A percentile compares a stretch with the other conserved stretches of the same genome.
Conservation (phyloP, 1,139 yeast species). For the Protomyces pachydermus region DNA sequence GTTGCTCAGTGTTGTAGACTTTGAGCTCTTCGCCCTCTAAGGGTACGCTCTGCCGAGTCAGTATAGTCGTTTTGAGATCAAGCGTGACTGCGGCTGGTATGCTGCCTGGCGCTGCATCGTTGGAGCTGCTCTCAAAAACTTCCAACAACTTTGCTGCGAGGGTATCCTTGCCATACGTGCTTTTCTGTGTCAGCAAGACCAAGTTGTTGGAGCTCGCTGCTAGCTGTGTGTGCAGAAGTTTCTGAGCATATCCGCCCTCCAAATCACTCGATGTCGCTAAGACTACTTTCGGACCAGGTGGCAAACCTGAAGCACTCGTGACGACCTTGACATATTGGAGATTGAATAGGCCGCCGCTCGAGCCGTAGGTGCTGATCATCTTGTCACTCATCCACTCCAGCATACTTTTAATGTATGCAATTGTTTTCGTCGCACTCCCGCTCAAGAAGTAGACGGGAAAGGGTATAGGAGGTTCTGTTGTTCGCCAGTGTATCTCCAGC, state of each 20-base stretch:
- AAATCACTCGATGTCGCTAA: slow-evolving; percentile 73
- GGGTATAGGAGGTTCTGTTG: slow-evolving; percentile 45
- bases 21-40: slow-evolving; percentile 41
- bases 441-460: slow-evolving; percentile 71
- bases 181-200: slow-evolving; percentile 55
- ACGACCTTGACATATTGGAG: slow-evolving; percentile 51
- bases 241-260: slow-evolving; percentile 56
- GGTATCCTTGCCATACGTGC: slow-evolving; percentile 40
- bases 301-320: slow-evolving; percentile 54
- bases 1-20: slow-evolving; percentile 36
- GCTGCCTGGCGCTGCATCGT: slow-evolving; percentile 31
- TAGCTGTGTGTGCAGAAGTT: slow-evolving; percentile 23
- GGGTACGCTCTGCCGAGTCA: slow-evolving; percentile 32
- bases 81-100: slow-evolving; percentile 7
- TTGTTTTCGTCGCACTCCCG: slow-evolving; percentile 70
- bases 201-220: slow-evolving; percentile 17
- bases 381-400: slow-evolving; percentile 92
- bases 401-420: slow-evolving; percentile 81
- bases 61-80: slow-evolving; percentile 15
- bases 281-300: slow-evolving; percentile 70
- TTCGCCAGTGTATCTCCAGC: slow-evolving; percentile 56
- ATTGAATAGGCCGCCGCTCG: slow-evolving; percentile 62
- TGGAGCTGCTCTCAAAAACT: neutral
- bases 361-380: slow-evolving; percentile 76
- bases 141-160: slow-evolving; percentile 48